These are phyloP conservation scores for Boletus vermiculosoides DNA, from an alignment of 768 basidiomycete genomes.

Conservation along the genomic window DNA sequence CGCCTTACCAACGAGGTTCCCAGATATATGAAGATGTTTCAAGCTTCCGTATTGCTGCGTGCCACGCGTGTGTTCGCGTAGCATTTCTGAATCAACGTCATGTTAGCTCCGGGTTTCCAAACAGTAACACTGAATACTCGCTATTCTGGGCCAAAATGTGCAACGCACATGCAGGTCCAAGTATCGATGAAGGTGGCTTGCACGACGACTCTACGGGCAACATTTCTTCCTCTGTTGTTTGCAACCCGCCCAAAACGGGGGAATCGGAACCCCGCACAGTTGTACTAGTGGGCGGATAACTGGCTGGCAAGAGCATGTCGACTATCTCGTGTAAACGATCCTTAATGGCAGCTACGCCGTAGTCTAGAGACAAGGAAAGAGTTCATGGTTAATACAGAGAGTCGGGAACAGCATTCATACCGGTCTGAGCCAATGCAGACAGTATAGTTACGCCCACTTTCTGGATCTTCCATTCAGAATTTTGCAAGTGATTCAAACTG, in stretches of 20 bases:
- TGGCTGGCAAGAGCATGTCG: too few species aligned
- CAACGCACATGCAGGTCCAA: background rate
- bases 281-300: too few species aligned
- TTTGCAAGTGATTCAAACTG: background rate
- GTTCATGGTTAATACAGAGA: background rate
- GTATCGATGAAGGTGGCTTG: background rate
- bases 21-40: background rate
- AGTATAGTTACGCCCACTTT: background rate
- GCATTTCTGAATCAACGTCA: background rate
- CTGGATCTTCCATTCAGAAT: background rate
- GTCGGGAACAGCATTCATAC: background rate
- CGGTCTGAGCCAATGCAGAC: background rate
- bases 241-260: too few species aligned
- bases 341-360: background rate
- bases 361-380: background rate
- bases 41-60: background rate
- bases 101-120: background rate
- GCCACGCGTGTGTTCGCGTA: background rate
- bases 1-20: background rate
- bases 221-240: too few species aligned
- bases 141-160: background rate
- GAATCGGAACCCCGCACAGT: too few species aligned
- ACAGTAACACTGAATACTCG: background rate
- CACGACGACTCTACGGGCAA: too few species aligned
- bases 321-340: background rate